Evolutionary conservation across 2,329 filamentous ascomycete species (phyloP).

Genomic region (Ophiosphaerella narmari): DNA sequence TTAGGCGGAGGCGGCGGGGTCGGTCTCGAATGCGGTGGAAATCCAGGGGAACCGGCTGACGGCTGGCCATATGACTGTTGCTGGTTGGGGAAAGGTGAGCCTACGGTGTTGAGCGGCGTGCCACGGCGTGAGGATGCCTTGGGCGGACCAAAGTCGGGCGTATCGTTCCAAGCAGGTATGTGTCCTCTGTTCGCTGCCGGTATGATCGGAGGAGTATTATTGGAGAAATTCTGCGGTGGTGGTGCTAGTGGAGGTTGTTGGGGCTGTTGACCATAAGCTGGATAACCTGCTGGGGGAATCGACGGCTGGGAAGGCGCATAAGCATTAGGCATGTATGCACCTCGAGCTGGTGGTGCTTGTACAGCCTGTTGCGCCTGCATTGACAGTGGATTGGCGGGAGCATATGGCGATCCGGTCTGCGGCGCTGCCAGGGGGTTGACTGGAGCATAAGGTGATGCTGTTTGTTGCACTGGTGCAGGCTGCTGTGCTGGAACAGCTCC

Average conservation of each 20-base stretch:
- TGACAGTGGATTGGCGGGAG: constrained; percentile 14
- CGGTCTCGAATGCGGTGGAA: constrained; percentile 62
- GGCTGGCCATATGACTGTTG: constrained; percentile 59
- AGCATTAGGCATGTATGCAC: constrained; percentile 53
- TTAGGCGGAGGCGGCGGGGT: constrained; percentile 84
- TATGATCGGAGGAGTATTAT: constrained; percentile 63
- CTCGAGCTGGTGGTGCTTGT: constrained; percentile 28
- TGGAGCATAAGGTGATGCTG: constrained; percentile 28
- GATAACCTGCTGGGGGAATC: constrained; percentile 47
- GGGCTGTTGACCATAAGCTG: constrained; percentile 50
- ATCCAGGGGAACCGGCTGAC: constrained; percentile 55
- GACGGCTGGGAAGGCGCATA: constrained; percentile 57
- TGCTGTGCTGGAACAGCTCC: constrained; percentile 28
- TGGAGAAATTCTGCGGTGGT: constrained; percentile 65
- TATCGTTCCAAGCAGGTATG: constrained; percentile 90
- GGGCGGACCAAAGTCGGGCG: constrained; percentile 74
- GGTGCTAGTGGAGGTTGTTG: constrained; percentile 56
- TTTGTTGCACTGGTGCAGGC: constrained; percentile 23
- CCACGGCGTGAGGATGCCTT: constrained; percentile 72
- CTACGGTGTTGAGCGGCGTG: constrained; percentile 74
- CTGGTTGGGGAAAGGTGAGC: constrained; percentile 74
- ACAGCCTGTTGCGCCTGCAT: constrained; percentile 1
- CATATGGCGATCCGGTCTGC: constrained; percentile 29
- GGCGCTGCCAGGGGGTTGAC: constrained; percentile 35
- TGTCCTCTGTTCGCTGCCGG: constrained; percentile 73